A percentile compares a stretch with the other conserved stretches of the same genome.
Evolutionary conservation across 192 early-diverging fungal genomes (phyloP).

Genomic region (Radiomyces spectabilis): DNA sequence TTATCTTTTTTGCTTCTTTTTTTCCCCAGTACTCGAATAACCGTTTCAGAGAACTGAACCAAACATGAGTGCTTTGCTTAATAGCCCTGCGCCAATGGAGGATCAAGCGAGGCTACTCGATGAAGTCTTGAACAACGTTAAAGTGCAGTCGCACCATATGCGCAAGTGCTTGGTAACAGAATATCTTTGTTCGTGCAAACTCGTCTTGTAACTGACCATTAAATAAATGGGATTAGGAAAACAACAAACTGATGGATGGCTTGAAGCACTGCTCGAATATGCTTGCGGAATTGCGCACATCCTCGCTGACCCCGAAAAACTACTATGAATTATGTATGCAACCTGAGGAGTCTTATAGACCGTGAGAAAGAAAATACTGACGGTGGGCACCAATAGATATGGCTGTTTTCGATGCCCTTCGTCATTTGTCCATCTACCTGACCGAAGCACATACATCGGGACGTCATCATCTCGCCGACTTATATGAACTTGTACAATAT

Average conservation of each 20-base stretch:
- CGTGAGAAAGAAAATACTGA: background rate
- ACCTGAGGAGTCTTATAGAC: no score
- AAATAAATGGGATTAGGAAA: constrained; percentile 49
- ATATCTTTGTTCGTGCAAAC: background rate
- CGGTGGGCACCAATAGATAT: constrained; percentile 76
- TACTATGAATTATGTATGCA: constrained; percentile 99
- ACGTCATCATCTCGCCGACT: constrained; percentile 78
- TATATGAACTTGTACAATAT: constrained; percentile 99
- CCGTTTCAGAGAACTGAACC: no score
- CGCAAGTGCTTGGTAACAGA: constrained; percentile 76
- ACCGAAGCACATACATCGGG: constrained; percentile 84
- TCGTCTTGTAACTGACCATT: constrained; percentile 26
- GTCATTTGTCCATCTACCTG: constrained; percentile 86
- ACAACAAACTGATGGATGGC: constrained; percentile 91
- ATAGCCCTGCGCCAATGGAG: constrained; percentile 39
- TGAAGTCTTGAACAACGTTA: constrained; percentile 88
- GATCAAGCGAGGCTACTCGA: constrained; percentile 90
- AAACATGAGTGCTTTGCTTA: constrained; percentile 1
- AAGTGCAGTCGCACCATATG: constrained; percentile 94
- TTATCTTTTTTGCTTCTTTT: no score
- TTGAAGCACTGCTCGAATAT: constrained; percentile 98
- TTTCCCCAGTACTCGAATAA: no score
- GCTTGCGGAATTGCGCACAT: constrained; percentile 93
- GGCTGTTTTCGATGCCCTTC: constrained; percentile 96
- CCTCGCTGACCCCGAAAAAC: constrained; percentile 90